These are phyloP conservation scores for Sugiyamaella japonica DNA, from an alignment of 1,139 yeast species.

Conservation along the genomic window DNA sequence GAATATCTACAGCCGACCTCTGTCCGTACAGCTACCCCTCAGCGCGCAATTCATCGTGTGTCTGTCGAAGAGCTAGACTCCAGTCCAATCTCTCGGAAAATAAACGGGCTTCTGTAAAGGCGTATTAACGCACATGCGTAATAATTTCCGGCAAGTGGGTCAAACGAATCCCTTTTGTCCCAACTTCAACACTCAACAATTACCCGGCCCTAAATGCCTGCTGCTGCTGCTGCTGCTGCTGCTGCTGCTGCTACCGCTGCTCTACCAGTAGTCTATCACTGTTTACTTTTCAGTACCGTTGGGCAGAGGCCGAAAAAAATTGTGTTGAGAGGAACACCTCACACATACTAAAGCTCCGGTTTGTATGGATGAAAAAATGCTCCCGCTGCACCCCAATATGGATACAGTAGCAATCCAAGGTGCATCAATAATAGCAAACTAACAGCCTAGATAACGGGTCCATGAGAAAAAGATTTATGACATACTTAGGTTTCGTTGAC, in stretches of 20 bases:
- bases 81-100: too few relatives aligned
- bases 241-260: background rate
- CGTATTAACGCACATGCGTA: too few relatives aligned
- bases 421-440: constrained; percentile 15
- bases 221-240: background rate
- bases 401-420: constrained; percentile 14
- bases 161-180: too few relatives aligned
- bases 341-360: background rate
- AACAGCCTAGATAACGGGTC: background rate
- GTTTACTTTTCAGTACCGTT: background rate
- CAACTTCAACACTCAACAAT: too few relatives aligned
- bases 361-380: background rate
- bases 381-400: constrained; percentile 12
- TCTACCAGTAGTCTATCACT: too few relatives aligned
- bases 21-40: too few relatives aligned
- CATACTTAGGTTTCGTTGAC: too few relatives aligned
- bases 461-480: background rate
- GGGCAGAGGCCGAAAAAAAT: background rate
- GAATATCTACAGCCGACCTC: too few relatives aligned
- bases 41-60: too few relatives aligned
- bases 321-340: constrained; percentile 1
- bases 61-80: too few relatives aligned
- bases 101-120: too few relatives aligned
- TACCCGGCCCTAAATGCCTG: background rate
- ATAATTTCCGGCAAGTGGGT: too few relatives aligned